Percentiles rank a stretch among this genome's conserved stretches.
phyloP scores from a whole-genome alignment of 1,284 basidiomycete species.

The Phaffia rhodozyma region DNA sequence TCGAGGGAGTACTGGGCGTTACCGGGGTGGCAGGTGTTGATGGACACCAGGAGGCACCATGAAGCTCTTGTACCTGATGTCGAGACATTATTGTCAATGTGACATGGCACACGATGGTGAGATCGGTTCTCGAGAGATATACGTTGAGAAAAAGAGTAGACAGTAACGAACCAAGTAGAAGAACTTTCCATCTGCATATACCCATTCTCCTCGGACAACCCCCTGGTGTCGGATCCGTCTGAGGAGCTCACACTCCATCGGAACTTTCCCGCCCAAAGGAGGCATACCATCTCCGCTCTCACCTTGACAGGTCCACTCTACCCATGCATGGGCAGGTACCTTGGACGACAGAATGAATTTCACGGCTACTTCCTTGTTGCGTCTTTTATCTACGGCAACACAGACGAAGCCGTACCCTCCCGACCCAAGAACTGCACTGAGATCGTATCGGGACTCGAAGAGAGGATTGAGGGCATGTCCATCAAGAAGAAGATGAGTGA shows the following conservation, averaged over 20 bases:
- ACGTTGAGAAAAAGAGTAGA: neutral
- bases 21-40: neutral
- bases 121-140: constrained; percentile 4
- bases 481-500: constrained; percentile 15
- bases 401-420: constrained; percentile 91
- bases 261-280: constrained; percentile 47
- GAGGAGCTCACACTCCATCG: constrained; percentile 69
- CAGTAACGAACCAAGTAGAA: constrained; percentile 62
- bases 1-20: neutral
- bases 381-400: constrained; percentile 50
- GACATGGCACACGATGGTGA: neutral
- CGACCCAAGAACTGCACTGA: constrained; percentile 61
- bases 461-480: constrained; percentile 49
- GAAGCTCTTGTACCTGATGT: constrained; percentile 71
- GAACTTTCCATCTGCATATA: constrained; percentile 69
- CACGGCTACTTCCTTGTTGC: constrained; percentile 64
- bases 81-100: neutral
- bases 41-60: constrained; percentile 67
- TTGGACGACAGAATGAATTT: constrained; percentile 85
- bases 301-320: constrained; percentile 42
- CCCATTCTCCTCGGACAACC: constrained; percentile 67
- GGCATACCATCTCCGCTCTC: constrained; percentile 26
- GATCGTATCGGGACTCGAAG: constrained; percentile 55
- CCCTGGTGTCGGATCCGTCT: constrained; percentile 61
- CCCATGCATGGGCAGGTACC: constrained; percentile 67